Percentiles rank a stretch among this genome's conserved stretches.
Conservation (phyloP, 441 rosid species). For the Brassica balearica region DNA sequence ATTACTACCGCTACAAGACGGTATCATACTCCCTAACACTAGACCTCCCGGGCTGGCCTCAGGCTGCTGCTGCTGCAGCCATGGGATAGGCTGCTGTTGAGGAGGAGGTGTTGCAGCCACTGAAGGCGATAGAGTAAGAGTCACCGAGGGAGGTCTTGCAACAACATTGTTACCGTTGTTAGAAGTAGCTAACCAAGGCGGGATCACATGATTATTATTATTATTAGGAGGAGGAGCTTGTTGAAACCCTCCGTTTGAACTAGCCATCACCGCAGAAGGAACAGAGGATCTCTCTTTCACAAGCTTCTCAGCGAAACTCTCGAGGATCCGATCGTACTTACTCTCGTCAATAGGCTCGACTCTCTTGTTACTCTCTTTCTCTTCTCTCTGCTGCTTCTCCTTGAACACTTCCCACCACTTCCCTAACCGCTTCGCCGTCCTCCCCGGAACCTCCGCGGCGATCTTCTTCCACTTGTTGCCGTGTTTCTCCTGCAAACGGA, state of each 20-base stretch:
- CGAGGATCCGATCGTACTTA: conserved; percentile 92
- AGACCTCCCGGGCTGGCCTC: conserved; percentile 51
- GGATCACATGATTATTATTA: conserved; percentile 51
- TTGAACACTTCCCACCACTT: conserved; percentile 99
- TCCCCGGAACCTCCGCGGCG: conserved; percentile 95
- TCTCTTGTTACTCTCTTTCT: conserved; percentile 72
- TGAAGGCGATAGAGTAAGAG: conserved; percentile 82
- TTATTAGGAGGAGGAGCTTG: conserved; percentile 42
- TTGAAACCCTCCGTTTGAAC: no score
- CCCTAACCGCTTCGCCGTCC: conserved; percentile 93
- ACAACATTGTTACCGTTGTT: conserved; percentile 52
- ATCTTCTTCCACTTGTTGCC: conserved; percentile 99
- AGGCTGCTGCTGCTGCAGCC: conserved; percentile 65
- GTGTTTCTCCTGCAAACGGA: conserved; percentile 90
- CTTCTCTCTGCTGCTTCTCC: conserved; percentile 95
- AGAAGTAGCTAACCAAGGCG: conserved; percentile 92
- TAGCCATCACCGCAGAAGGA: no score
- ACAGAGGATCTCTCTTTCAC: conserved; percentile 58
- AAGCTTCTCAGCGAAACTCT: conserved; percentile 94
- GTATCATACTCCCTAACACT: conserved; percentile 55
- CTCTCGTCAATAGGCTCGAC: conserved; percentile 88
- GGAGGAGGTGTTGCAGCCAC: conserved; percentile 61
- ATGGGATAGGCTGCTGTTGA: conserved; percentile 70
- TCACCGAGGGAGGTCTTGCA: conserved; percentile 86
- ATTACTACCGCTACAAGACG: conserved; percentile 46